Evolutionary conservation across 805 yeast genomes (phyloP).

Genomic region (Teunomyces kruisii): DNA sequence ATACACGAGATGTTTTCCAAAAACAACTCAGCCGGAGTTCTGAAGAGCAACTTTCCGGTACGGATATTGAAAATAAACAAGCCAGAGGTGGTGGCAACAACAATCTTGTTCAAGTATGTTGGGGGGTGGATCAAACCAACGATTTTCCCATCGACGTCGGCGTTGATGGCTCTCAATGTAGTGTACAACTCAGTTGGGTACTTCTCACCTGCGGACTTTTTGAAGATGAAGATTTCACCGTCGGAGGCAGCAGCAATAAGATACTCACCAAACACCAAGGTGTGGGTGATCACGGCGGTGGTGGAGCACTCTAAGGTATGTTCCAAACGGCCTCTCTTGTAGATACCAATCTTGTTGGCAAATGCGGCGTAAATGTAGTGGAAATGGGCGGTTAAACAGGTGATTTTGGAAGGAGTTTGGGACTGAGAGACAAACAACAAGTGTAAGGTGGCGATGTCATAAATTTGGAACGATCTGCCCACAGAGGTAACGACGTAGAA

Average conservation of each 20-base stretch:
- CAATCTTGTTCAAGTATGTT: constrained; percentile 86
- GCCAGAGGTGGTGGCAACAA: constrained; percentile 70
- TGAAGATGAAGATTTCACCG: constrained; percentile 53
- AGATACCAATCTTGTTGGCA: constrained; percentile 71
- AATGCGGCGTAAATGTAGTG: constrained; percentile 81
- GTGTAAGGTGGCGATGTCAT: constrained; percentile 85
- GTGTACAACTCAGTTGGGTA: constrained; percentile 68
- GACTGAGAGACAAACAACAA: constrained; percentile 81
- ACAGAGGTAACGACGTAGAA: constrained; percentile 88
- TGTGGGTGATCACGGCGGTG: constrained; percentile 41
- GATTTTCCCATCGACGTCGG: constrained; percentile 67
- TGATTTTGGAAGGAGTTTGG: constrained; percentile 70
- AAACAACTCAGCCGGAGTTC: constrained; percentile 49
- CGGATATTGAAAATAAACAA: constrained; percentile 69
- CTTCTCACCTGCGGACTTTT: constrained; percentile 44
- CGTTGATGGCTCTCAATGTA: constrained; percentile 48
- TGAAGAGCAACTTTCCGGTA: constrained; percentile 69
- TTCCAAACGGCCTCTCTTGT: constrained; percentile 74
- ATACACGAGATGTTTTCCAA: constrained; percentile 58
- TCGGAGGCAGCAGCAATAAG: constrained; percentile 52
- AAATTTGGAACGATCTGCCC: constrained; percentile 87
- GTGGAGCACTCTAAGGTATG: constrained; percentile 36
- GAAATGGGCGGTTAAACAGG: constrained; percentile 73
- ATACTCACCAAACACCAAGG: constrained; percentile 76
- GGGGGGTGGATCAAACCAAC: constrained; percentile 78